Evolutionary conservation across 176 grass and related monocot species (phyloP).

Genomic region (Oryza coarctata): DNA sequence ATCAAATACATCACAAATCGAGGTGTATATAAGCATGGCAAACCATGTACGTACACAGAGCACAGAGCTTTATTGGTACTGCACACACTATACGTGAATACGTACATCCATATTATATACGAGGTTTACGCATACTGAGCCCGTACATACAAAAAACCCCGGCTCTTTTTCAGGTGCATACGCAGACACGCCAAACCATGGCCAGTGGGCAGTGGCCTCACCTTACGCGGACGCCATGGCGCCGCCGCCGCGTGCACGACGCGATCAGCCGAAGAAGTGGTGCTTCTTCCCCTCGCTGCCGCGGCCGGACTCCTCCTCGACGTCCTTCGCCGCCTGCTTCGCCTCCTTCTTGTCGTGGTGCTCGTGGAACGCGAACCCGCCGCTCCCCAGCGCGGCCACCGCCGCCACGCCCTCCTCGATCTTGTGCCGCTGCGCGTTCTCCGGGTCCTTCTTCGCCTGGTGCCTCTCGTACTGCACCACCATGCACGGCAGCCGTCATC

Average conservation of each 20-base stretch:
- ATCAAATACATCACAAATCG: too few species aligned
- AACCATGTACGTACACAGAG: too few species aligned
- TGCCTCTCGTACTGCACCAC: constrained; percentile 73
- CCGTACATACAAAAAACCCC: background rate
- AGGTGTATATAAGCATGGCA: too few species aligned
- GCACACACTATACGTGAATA: too few species aligned
- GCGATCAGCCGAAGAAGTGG: constrained; percentile 49
- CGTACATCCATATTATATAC: background rate
- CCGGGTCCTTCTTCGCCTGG: constrained; percentile 81
- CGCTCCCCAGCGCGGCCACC: constrained; percentile 54
- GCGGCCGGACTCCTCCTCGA: constrained; percentile 36
- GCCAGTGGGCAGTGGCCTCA: too few species aligned
- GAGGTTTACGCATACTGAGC: background rate
- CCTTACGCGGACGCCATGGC: too few species aligned
- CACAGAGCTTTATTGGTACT: too few species aligned
- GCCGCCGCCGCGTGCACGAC: background rate
- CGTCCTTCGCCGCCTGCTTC: constrained; percentile 47
- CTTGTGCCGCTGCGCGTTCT: constrained; percentile 68
- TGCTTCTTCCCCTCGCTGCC: constrained; percentile 70
- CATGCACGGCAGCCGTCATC: background rate
- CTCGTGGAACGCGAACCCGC: constrained; percentile 79
- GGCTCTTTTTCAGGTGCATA: background rate
- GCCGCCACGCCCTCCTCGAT: constrained; percentile 72
- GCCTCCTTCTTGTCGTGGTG: constrained; percentile 72
- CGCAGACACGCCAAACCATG: too few species aligned